Conservation (phyloP, 2,329 filamentous ascomycete species). For the Diaporthe batatas region DNA sequence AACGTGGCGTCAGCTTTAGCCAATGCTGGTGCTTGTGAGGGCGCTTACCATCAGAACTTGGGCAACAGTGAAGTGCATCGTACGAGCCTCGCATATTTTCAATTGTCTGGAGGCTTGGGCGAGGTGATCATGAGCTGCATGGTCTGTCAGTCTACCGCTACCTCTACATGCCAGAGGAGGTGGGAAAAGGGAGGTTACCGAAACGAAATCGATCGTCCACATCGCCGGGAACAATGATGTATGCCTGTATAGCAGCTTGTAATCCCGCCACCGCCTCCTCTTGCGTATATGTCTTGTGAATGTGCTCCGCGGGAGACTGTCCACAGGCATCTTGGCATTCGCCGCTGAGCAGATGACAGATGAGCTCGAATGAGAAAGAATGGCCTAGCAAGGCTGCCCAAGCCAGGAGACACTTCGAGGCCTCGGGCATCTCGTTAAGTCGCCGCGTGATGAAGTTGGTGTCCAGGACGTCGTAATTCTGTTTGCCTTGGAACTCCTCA, state of each 20-base stretch:
- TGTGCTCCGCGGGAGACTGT: slow-evolving; percentile 47
- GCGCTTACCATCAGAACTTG: slow-evolving; percentile 73
- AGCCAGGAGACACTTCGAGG: slow-evolving; percentile 82
- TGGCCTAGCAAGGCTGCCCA: slow-evolving; percentile 89
- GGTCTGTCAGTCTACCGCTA: neutral
- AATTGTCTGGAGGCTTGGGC: slow-evolving; percentile 79
- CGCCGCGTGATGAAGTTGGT: slow-evolving; percentile 85
- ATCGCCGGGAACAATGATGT: slow-evolving; percentile 84
- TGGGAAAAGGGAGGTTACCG: slow-evolving; percentile 32
- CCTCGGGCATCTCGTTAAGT: slow-evolving; percentile 79
- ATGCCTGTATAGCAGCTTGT: slow-evolving; percentile 84
- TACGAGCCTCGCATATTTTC: slow-evolving; percentile 75
- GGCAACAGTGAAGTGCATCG: slow-evolving; percentile 93
- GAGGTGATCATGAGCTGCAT: slow-evolving; percentile 82
- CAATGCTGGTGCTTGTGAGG: neutral
- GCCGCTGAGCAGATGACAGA: slow-evolving; percentile 81
- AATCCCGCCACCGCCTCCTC: slow-evolving; percentile 81
- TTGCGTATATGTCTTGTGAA: slow-evolving; percentile 68
- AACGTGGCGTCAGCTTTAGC: slow-evolving; percentile 2
- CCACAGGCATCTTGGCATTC: slow-evolving; percentile 71
- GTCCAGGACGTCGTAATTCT: slow-evolving; percentile 83
- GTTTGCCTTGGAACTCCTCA: slow-evolving; percentile 83
- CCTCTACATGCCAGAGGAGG: neutral
- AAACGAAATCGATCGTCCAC: slow-evolving; percentile 91
- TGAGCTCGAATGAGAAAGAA: slow-evolving; percentile 85